These are phyloP conservation scores for Crithidia bombi DNA, from an alignment of 208 protist species.

Conservation along the genomic window DNA sequence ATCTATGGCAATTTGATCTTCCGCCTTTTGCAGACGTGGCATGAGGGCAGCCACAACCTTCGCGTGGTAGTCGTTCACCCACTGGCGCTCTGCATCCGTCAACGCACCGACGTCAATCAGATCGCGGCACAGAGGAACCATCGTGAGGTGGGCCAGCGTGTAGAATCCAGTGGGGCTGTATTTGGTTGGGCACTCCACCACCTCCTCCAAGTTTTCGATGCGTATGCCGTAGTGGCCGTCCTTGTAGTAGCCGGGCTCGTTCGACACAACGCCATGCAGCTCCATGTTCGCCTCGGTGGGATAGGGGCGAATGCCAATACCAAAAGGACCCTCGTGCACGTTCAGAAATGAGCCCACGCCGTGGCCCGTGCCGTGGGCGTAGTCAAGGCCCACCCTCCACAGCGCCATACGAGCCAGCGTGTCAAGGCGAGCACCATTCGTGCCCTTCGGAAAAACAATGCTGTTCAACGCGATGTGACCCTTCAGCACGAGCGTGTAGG, in stretches of 20 bases:
- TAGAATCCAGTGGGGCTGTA: conserved; percentile 72
- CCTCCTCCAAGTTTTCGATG: conserved; percentile 97
- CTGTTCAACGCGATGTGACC: conserved; percentile 92
- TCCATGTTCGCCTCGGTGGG: conserved; percentile 69
- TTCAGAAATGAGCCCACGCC: conserved; percentile 97
- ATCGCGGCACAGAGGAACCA: conserved; percentile 91
- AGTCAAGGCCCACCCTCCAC: conserved; percentile 95
- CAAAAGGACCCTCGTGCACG: conserved; percentile 96
- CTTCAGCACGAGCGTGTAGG: conserved; percentile 97
- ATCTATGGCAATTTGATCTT: conserved; percentile 57
- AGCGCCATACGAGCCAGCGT: conserved; percentile 87
- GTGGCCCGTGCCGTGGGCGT: conserved; percentile 96
- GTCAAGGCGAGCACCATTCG: conserved; percentile 87
- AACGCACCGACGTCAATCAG: conserved; percentile 90
- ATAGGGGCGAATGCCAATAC: conserved; percentile 67
- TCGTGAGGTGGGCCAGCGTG: conserved; percentile 84
- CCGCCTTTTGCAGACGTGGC: conserved; percentile 49
- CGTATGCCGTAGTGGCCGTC: conserved; percentile 97
- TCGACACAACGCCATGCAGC: conserved; percentile 77
- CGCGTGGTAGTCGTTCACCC: conserved; percentile 84
- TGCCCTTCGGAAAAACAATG: conserved; percentile 89
- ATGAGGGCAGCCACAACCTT: conserved; percentile 48
- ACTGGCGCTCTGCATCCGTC: conserved; percentile 62
- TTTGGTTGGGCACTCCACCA: conserved; percentile 64
- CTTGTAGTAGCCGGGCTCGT: conserved; percentile 98